Conservation (phyloP, 108 stramenopile genomes). For the Poteriospumella lacustris region DNA sequence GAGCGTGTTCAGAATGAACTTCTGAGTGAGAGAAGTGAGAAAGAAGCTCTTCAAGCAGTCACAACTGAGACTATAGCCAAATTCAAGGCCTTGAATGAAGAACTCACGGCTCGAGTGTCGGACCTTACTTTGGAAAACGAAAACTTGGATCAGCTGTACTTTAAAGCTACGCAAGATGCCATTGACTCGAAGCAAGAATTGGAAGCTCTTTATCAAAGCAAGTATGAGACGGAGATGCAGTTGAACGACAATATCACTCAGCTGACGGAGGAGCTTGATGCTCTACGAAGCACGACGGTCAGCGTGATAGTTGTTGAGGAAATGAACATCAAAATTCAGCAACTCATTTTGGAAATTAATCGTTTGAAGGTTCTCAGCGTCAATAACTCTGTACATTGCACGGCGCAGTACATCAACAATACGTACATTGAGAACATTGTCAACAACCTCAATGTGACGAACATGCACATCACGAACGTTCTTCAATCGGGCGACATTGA, state of each 20-base stretch:
- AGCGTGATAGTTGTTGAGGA: too few relatives aligned
- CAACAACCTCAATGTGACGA: neutral
- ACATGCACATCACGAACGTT: neutral
- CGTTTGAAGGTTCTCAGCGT: neutral
- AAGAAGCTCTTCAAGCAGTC: too few relatives aligned
- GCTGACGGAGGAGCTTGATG: neutral
- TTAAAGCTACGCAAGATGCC: neutral
- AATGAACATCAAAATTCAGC: neutral
- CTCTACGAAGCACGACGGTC: too few relatives aligned
- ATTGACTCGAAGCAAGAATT: neutral
- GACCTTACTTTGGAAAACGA: neutral
- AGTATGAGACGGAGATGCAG: neutral
- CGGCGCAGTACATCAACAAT: neutral
- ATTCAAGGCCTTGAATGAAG: too few relatives aligned
- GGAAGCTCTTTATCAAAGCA: neutral
- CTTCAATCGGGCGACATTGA: neutral
- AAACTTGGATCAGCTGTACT: neutral
- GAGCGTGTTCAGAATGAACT: neutral
- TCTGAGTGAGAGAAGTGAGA: neutral
- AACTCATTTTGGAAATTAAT: neutral
- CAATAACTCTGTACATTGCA: neutral
- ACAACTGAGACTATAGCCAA: too few relatives aligned
- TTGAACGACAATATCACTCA: neutral
- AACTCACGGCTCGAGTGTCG: neutral
- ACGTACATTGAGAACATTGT: neutral